Percentiles rank a stretch among this genome's conserved stretches.
Evolutionary conservation across 129 eudicot species (phyloP).

Genomic region (Flaveria ramosissima): DNA sequence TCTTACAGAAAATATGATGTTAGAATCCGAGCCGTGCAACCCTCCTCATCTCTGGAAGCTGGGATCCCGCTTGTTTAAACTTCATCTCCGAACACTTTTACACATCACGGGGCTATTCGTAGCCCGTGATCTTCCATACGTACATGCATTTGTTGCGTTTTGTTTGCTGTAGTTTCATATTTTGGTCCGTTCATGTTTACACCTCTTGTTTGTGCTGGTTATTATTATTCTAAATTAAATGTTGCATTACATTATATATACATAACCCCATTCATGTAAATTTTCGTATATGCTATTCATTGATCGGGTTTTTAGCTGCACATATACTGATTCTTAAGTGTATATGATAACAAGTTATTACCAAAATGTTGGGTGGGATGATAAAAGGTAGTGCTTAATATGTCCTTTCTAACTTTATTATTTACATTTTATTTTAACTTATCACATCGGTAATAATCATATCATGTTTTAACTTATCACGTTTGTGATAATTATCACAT

Average conservation of each 20-base stretch:
- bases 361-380: no score
- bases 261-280: neutral
- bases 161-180: neutral
- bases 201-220: neutral
- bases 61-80: slow-evolving; percentile 46
- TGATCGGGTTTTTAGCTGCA: neutral
- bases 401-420: no score
- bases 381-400: no score
- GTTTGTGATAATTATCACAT: no score
- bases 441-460: no score
- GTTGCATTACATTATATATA: neutral
- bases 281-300: slow-evolving; percentile 11
- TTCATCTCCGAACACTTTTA: neutral
- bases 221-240: neutral
- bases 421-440: no score
- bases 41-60: slow-evolving; percentile 51
- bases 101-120: neutral
- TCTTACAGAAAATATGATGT: slow-evolving; percentile 60
- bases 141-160: slow-evolving; percentile 3
- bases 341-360: neutral
- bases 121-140: neutral
- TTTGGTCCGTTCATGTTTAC: neutral
- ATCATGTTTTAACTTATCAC: no score
- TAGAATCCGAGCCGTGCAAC: slow-evolving; percentile 80
- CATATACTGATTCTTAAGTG: neutral